phyloP scores from a whole-genome alignment of 2,329 filamentous ascomycete species.

The Erysiphe pulchra region DNA sequence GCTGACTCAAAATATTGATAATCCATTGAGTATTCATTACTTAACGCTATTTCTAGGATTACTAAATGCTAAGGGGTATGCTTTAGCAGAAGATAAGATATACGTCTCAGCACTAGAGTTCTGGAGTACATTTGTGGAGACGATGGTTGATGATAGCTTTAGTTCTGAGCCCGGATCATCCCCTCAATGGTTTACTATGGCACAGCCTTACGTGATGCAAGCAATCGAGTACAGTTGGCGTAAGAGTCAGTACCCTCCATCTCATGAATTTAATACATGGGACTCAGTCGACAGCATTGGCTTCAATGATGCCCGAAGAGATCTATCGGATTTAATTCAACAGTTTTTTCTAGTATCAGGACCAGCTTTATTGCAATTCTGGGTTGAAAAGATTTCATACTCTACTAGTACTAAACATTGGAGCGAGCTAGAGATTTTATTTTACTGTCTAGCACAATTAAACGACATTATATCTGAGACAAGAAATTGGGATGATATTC shows the following conservation, averaged over 20 bases:
- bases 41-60: conserved; percentile 36
- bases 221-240: conserved; percentile 40
- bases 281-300: conserved; percentile 39
- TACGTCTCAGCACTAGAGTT: conserved; percentile 53
- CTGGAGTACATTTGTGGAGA: conserved; percentile 54
- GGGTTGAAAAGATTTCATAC: conserved; percentile 27
- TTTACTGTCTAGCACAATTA: conserved; percentile 38
- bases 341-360: conserved; percentile 39
- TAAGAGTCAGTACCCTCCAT: conserved; percentile 36
- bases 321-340: conserved; percentile 55
- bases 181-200: conserved; percentile 29
- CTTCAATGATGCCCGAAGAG: conserved; percentile 49
- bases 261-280: conserved; percentile 34
- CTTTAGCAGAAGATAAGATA: conserved; percentile 47
- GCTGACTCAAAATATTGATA: conserved; percentile 26
- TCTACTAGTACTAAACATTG: conserved; percentile 24
- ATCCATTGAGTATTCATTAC: conserved; percentile 22
- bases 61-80: conserved; percentile 36
- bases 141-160: conserved; percentile 31
- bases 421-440: conserved; percentile 32
- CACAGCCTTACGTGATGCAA: conserved; percentile 32
- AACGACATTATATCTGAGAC: conserved; percentile 38
- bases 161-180: conserved; percentile 15
- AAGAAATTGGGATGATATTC: conserved; percentile 27
- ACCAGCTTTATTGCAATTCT: conserved; percentile 26